Evolutionary conservation across 257 asterid species (phyloP), one percentile per base, ranked within the genome.

Genomic region (Scutellaria barbata): DNA sequence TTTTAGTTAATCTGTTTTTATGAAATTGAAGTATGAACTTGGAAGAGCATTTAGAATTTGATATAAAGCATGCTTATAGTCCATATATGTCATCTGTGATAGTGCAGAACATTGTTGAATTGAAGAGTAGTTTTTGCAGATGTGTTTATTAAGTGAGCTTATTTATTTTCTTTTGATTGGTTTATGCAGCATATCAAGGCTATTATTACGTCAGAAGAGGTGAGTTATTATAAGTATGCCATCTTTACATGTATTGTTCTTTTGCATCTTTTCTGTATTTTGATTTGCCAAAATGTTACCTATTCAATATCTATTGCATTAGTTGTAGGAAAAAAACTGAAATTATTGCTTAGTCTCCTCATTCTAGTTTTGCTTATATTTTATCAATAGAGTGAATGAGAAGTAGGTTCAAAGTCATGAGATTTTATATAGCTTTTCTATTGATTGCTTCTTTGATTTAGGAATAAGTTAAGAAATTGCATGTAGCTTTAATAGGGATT

Each of bases 161-260:
- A 45, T 33, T 35, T 18, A 39, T 72, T 63, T 74, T 45, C 25
- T 63, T 69, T 65, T 53, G 63, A 12, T 76, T n/a, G 72, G 73
- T 65, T 40, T 54, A 47, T 83, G 83, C 96, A 92, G 98, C 96
- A 92, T 79, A 92, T 92, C 89, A 92, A 90, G 92, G 98, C 97
- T 58, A 92, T 92, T 55, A 85, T 92, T 73, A 92, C 98, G 11
- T 81, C 96, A 33, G 95, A 90, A 66, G 97, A 92, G 95, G 96
- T 90, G 77, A 70, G 83, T 39, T 73, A 22, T n/a, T 60, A 11
- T 42, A 8, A 11, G n/a, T 46, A 18, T 7, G 39, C 30, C 64
- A 14, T 48, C 12, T 43, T 35, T 42, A 22, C 39, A 25, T n/a
- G 1, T 13, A 37, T 12, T 63, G 12, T 48, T 69, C 10, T 45